A percentile compares a stretch with the other conserved stretches of the same genome.
phyloP scores from a whole-genome alignment of 805 yeast species.

The Danielozyma ontarioensis region DNA sequence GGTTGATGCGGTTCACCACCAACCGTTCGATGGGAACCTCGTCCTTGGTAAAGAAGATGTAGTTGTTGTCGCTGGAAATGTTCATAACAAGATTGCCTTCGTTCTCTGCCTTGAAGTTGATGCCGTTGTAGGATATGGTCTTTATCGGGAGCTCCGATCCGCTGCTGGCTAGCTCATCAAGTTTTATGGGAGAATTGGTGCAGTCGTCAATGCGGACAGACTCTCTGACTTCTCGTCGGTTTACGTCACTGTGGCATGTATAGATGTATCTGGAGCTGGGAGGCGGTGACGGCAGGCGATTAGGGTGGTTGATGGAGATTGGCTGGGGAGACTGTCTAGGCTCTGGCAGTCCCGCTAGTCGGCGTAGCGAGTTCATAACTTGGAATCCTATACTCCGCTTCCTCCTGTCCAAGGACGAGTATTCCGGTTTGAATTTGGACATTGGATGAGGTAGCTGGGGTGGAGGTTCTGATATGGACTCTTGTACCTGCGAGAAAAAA shows the following conservation, averaged over 20 bases:
- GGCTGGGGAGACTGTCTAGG: neutral
- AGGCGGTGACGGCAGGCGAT: neutral
- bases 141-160: neutral
- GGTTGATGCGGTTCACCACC: slow-evolving; percentile 6
- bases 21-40: slow-evolving; percentile 3
- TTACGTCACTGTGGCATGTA: too few relatives aligned
- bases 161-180: too few relatives aligned
- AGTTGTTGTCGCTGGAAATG: slow-evolving; percentile 2
- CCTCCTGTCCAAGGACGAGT: neutral
- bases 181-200: too few relatives aligned
- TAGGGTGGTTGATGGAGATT: neutral
- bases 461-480: too few relatives aligned
- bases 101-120: neutral
- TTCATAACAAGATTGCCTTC: slow-evolving; percentile 2
- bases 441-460: neutral
- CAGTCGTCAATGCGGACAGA: too few relatives aligned
- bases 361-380: neutral
- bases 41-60: slow-evolving; percentile 4
- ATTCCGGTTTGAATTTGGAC: neutral
- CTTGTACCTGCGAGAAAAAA: too few relatives aligned
- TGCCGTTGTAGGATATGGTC: neutral
- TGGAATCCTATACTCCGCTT: neutral
- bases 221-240: too few relatives aligned
- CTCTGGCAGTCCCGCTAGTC: neutral
- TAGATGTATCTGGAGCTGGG: too few relatives aligned